phyloP scores from a whole-genome alignment of 306 rosid species.

The Malus fusca region DNA sequence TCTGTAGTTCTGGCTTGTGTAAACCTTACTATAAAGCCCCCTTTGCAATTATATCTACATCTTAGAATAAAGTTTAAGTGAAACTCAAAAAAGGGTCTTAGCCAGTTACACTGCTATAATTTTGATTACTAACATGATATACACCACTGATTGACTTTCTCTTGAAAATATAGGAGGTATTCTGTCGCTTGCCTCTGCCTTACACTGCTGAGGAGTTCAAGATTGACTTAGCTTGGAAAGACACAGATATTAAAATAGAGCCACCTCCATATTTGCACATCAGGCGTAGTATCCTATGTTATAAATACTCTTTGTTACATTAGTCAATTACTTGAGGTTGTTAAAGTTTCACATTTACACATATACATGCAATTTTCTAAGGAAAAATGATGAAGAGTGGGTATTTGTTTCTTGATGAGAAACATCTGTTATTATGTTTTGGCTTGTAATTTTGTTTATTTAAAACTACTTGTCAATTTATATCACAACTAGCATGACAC shows the following conservation, averaged over 20 bases:
- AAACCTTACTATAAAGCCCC: neutral
- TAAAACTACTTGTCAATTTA: neutral
- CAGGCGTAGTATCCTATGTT: constrained; percentile 73
- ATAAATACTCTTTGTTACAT: constrained; percentile 1
- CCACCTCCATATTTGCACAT: constrained; percentile 74
- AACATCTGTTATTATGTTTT: neutral
- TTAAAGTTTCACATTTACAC: constrained; percentile 1
- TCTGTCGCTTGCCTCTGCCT: constrained; percentile 71
- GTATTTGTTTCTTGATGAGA: constrained; percentile 6
- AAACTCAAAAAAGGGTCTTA: neutral
- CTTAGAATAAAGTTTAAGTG: neutral
- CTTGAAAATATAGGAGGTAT: constrained; percentile 47
- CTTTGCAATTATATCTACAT: neutral
- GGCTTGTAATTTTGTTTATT: neutral
- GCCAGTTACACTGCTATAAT: neutral
- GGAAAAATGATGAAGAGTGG: neutral
- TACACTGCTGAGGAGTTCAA: constrained; percentile 70
- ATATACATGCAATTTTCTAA: neutral
- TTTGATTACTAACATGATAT: neutral
- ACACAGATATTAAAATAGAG: constrained; percentile 57
- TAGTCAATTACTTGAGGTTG: constrained; percentile 11
- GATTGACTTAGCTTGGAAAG: constrained; percentile 69
- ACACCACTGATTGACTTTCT: neutral
- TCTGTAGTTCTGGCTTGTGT: neutral
- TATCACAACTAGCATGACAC: constrained; percentile 6